Percentiles rank a stretch among this genome's conserved stretches.
Evolutionary conservation across 2,329 filamentous ascomycete species (phyloP).

Genomic region (Fusarium avenaceum): DNA sequence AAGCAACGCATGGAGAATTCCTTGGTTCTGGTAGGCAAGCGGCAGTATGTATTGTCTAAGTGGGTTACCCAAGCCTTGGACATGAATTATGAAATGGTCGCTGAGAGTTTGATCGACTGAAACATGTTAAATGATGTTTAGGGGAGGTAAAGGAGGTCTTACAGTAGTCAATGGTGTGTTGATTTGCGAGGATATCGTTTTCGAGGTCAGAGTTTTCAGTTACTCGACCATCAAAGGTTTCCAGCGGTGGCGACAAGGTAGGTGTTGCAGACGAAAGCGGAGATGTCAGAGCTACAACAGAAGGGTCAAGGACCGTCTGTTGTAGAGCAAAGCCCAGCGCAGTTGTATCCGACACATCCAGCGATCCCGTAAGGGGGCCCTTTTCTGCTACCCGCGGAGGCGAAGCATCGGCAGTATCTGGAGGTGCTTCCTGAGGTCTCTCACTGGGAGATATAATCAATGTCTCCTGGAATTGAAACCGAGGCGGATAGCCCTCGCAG

Average conservation of each 20-base stretch:
- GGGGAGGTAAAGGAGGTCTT: neutral
- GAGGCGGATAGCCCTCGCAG: conserved; percentile 51
- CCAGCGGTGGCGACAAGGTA: neutral
- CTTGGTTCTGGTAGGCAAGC: conserved; percentile 44
- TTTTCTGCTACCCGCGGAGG: neutral
- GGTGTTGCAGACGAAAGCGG: conserved; percentile 6
- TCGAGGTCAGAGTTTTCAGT: neutral
- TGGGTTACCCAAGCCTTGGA: conserved; percentile 40
- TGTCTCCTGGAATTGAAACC: conserved; percentile 49
- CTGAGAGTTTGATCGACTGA: conserved; percentile 43
- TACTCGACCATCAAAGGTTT: neutral
- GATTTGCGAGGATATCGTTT: conserved; percentile 18
- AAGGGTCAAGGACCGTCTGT: accelerated
- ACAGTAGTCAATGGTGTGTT: conserved; percentile 29
- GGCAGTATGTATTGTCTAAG: conserved; percentile 45
- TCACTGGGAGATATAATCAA: neutral
- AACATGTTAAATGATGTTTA: neutral
- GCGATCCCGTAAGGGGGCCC: neutral
- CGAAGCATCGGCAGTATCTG: neutral
- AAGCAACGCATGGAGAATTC: conserved; percentile 48
- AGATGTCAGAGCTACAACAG: neutral
- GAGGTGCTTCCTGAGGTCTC: accelerated
- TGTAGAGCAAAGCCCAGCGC: neutral
- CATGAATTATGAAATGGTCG: conserved; percentile 39
- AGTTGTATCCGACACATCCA: accelerated